Evolutionary conservation across 345 rosid species (phyloP).

Genomic region (Eucalyptus cladocalyx): DNA sequence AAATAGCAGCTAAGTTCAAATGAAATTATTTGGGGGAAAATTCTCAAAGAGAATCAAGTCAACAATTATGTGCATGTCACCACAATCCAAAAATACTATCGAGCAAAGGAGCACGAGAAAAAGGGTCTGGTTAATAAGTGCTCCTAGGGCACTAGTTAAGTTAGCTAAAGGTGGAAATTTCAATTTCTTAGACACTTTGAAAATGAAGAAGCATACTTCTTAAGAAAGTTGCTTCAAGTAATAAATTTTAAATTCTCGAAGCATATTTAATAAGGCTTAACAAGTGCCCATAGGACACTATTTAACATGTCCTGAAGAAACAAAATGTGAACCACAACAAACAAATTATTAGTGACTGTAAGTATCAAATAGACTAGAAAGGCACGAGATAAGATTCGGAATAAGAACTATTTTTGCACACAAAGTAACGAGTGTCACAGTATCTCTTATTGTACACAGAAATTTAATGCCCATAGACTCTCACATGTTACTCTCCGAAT

Average conservation of each 20-base stretch:
- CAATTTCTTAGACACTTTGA: background rate
- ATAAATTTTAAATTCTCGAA: background rate
- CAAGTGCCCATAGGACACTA: background rate
- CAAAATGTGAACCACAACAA: background rate
- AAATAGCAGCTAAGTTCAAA: background rate
- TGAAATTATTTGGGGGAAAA: background rate
- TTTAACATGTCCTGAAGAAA: background rate
- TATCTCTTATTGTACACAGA: background rate
- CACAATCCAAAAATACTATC: background rate
- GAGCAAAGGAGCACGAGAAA: background rate
- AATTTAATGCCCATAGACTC: background rate
- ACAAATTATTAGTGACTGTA: background rate
- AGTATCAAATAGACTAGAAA: background rate
- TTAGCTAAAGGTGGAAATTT: background rate
- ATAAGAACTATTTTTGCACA: background rate
- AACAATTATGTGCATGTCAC: background rate
- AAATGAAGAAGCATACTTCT: background rate
- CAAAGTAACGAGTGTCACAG: background rate
- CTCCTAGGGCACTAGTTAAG: background rate
- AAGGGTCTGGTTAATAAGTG: background rate
- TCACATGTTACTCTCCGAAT: background rate
- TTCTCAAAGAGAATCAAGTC: background rate
- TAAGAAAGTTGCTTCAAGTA: background rate
- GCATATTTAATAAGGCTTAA: background rate
- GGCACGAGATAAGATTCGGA: background rate